Evolutionary conservation across 805 yeast genomes (phyloP), one percentile per base, ranked within the genome.

Genomic region (Wickerhamomyces rabaulensis): DNA sequence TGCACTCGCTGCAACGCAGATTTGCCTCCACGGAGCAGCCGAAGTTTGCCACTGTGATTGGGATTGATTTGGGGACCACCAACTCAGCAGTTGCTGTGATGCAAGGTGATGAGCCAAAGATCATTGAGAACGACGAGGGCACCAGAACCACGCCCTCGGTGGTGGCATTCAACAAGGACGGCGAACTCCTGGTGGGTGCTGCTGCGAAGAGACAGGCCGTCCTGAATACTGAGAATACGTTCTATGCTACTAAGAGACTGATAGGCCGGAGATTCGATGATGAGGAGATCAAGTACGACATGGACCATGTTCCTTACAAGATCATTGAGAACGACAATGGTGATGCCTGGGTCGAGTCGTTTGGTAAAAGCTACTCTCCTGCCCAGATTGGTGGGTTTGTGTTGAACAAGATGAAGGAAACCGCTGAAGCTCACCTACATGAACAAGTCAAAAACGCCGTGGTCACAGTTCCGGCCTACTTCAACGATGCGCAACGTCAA

Each of bases 41-140:
- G 6, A 21, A 20, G 6, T 47, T 44, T 19, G 36, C 51, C 19
- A 50, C 52, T 1, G 89, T 84, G 5, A 78, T 84, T 42, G 95
- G 95, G 48, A 86, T 87, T 52, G 95, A 87, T 65, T 66, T 87
- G 47, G 95, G 95, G 23, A 87, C 95, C 20, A 87, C 95, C 39
- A 87, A 87, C 67, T 84, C 92, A 39, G 95, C 94, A 2, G 92
- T 86, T 27, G 95, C 95, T 10, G 70, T 84, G 46, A 81, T 83
- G 69, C 78, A 78, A 56, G 84, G 84, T 40, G 70, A 78, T 52
- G 72, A 75, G 25, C 81, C 89, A 23, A 70, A 71, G 50, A 84
- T 86, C 48, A 73, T 87, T 43, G 91, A 85, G 65, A 83, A 85
- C 60, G 85, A 82, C 50, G 87, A 86, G 67, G 94, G 92, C 31